phyloP scores from a whole-genome alignment of 2,329 filamentous ascomycete genomes.

The Diaporthe sp. region DNA sequence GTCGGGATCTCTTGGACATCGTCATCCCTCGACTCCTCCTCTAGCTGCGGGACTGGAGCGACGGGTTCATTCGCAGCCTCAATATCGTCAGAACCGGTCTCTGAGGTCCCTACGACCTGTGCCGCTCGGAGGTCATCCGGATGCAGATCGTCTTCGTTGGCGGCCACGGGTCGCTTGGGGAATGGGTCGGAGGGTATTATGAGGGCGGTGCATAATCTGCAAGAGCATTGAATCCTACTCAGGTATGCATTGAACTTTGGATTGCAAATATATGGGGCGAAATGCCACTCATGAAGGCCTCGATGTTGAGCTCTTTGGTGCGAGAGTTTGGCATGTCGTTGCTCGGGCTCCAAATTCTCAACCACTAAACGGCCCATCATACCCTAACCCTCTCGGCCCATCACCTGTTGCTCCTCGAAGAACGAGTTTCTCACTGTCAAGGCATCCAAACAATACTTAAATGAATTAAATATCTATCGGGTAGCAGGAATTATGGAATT shows the following conservation, averaged over 20 bases:
- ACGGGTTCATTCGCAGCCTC: too few species aligned
- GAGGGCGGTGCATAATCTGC: fast-evolving
- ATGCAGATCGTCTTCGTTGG: neutral
- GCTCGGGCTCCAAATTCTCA: neutral
- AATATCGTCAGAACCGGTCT: too few species aligned
- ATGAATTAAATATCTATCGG: too few species aligned
- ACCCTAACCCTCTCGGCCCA: neutral
- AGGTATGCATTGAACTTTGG: neutral
- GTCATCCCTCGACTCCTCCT: neutral
- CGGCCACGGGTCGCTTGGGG: neutral
- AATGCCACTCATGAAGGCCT: neutral
- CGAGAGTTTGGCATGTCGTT: neutral
- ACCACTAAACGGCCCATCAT: too few species aligned
- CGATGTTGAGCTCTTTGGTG: neutral
- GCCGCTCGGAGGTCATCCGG: too few species aligned
- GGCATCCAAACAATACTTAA: too few species aligned
- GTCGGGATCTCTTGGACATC: neutral
- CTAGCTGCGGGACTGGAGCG: too few species aligned
- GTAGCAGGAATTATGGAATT: too few species aligned
- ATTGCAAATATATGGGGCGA: neutral
- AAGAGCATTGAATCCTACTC: neutral
- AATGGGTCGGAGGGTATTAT: neutral
- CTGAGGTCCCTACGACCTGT: neutral
- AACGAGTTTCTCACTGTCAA: neutral
- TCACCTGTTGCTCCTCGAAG: neutral